Conservation (phyloP, 371 early-diverging fungal species). For the Mucor piriformis region DNA sequence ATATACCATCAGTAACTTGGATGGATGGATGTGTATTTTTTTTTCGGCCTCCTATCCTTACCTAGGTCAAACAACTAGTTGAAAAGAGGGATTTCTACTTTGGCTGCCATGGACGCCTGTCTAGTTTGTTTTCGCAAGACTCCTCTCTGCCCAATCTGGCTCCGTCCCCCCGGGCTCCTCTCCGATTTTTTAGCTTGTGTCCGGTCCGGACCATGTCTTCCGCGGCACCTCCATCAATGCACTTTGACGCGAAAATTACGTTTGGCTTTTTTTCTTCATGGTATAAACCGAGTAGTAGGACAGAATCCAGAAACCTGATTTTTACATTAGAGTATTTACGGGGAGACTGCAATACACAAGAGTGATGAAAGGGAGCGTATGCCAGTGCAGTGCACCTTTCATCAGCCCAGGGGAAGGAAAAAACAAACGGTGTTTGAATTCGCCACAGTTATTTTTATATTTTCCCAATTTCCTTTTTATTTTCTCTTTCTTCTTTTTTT, state of each 20-base stretch:
- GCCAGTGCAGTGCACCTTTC: too few species aligned
- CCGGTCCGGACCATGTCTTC: background rate
- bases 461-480: background rate
- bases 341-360: too few species aligned
- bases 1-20: background rate
- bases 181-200: too few species aligned
- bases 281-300: too few species aligned
- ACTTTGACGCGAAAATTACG: too few species aligned
- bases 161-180: too few species aligned
- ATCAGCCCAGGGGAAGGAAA: background rate
- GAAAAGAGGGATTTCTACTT: conserved; percentile 21
- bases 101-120: conserved; percentile 3
- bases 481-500: conserved; percentile 5
- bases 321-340: too few species aligned
- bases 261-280: too few species aligned
- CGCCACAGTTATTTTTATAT: conserved; percentile 10
- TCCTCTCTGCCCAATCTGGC: background rate
- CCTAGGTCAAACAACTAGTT: conserved; percentile 31
- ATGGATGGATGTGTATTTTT: conserved; percentile 10
- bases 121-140: background rate
- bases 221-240: background rate
- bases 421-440: background rate
- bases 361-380: too few species aligned
- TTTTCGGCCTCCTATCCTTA: background rate
- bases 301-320: too few species aligned